Evolutionary conservation across 202 grass and related monocot species (phyloP), one percentile per base, ranked within the genome.

Genomic region (Zizania palustris): DNA sequence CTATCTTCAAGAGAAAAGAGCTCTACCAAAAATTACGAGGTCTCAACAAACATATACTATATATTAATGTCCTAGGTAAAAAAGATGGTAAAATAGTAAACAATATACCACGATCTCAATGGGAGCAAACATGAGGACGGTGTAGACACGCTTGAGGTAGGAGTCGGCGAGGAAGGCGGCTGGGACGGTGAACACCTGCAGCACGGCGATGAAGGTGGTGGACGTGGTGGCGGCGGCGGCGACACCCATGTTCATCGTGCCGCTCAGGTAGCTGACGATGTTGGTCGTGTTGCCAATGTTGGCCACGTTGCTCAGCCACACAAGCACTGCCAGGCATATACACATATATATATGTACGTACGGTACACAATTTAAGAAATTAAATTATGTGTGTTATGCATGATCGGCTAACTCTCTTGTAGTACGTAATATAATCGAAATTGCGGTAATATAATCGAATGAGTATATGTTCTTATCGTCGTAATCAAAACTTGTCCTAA

Each of bases 131-230:
- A 86, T 60, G 71, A 88, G 70, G 11, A 88, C 76, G 44, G 86
- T 92, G 68, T 79, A 76, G 51, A 84, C 72, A 20, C 90, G 70
- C 37, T 71, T 85, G 82, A 88, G 39, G 75, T 86, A 92, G 20
- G 86, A 92, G 39, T 92, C 90, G 14, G 86, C 82, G 33, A 92
- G 56, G 60, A 89, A 89, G 7, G 86, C 86, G 3, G 74, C 90
- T 3, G 85, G 46, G 49, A 89, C 67, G 54, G 90, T 65, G 44
- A 89, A 89, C n/a, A 79, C 71, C 42, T 66, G 75, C 33, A 39
- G 38, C 3, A 80, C 80, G 9, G 79, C 80, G 45, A 83, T 9
- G 20, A 83, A 79, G 59, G 80, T 80, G 14, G 69, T 72, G 19
- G 58, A 45, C 0, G 67, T 86, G 2, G 80, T 90, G 0, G 88